These are phyloP conservation scores for Tetradesmus lagerheimii DNA, from an alignment of 139 green algal species.

Conservation along the genomic window DNA sequence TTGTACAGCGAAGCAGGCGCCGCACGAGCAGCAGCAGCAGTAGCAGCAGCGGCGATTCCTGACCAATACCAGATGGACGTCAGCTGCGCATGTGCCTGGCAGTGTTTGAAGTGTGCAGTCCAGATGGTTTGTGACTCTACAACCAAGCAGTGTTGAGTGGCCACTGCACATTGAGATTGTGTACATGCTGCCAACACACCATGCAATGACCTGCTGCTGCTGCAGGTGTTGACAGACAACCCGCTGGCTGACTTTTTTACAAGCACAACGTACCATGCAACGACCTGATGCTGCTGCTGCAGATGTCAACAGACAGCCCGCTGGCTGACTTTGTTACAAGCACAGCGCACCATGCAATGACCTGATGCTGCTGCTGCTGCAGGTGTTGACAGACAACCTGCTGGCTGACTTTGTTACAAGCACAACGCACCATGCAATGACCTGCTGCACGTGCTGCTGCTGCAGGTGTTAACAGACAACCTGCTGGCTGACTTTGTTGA, in stretches of 20 bases:
- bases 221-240: conserved; percentile 91
- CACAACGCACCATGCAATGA: conserved; percentile 66
- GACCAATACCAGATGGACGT: too few species aligned
- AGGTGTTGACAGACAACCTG: conserved; percentile 92
- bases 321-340: conserved; percentile 97
- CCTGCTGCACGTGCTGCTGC: not conserved
- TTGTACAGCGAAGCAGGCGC: too few species aligned
- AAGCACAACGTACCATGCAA: too few species aligned
- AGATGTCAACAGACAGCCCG: conserved; percentile 93
- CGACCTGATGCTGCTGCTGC: conserved; percentile 37
- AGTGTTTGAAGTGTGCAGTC: too few species aligned
- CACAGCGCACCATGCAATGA: too few species aligned
- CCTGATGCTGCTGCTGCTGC: not conserved
- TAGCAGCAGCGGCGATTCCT: too few species aligned
- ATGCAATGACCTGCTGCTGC: not conserved
- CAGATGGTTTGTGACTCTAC: too few species aligned
- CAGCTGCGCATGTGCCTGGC: too few species aligned
- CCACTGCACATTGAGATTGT: too few species aligned
- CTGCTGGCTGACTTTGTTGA: conserved; percentile 96
- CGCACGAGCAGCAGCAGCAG: too few species aligned
- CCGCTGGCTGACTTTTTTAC: conserved; percentile 96
- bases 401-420: conserved; percentile 96
- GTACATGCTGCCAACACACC: conserved; percentile 91
- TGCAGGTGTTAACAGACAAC: conserved; percentile 90
- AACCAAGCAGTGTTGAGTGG: too few species aligned